Base-by-base conservation (phyloP, 2,329 filamentous ascomycete genomes). In the Juglanconis sp. region DNA sequence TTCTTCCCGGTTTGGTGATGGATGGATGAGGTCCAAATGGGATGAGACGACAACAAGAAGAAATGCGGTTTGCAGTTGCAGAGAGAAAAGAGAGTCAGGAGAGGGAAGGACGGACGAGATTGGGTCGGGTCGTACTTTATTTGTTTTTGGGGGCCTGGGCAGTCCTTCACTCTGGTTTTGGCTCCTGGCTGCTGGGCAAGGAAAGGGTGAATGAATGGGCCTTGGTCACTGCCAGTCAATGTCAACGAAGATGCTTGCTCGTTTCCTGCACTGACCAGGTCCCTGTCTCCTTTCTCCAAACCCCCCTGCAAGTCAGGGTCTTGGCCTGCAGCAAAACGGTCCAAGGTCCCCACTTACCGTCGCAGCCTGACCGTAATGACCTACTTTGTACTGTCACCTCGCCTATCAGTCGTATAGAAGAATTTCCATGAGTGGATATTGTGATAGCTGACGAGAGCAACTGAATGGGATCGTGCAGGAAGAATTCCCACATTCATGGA, bases 51-150 rank as follows among this genome's bases (percentile, higher is more conserved):
- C 57, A 51, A 63, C 51, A 48, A 40, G 46, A 52, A 40, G 54
- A 58, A 15, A 17, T 11, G 46, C 44, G 30, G 58, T 58, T 51
- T 61, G 57, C 53, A 50, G 50, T 11, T 30, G 40, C 30, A 35
- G 35, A 46, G 40, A 50, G 35, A 32, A 46, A 40, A 47, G 24
- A 30, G 24, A 5, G 49, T 57, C 61, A 61, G 57, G 60, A 55
- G 56, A 53, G 31, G 46, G 54, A 57, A 51, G 55, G 51, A 61
- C 54, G 58, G 58, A 63, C 52, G 54, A 56, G 58, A 61, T 58
- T 51, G 58, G 58, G 54, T 49, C 55, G 58, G 61, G 61, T 63
- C 61, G 61, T 59, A 63, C 61, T 63, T 63, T 63, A 63, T 61
- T 63, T 63, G 58, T 55, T 60, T 63, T 60, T 56, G 32, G 24